These are phyloP conservation scores for Nematodospora anomalae DNA, from an alignment of 1,139 yeast genomes.

Conservation along the genomic window DNA sequence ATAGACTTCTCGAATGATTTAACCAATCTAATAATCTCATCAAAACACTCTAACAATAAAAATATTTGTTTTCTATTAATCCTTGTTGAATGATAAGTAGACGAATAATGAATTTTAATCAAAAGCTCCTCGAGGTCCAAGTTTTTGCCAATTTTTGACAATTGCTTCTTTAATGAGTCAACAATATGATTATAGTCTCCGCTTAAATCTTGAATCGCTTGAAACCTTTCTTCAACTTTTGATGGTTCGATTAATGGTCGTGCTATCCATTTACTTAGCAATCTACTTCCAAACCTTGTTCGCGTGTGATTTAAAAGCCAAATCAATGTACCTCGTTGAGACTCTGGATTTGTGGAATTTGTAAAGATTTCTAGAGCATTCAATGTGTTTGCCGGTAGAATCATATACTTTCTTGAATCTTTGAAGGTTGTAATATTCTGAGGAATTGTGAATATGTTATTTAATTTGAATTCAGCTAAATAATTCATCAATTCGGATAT, in stretches of 20 bases:
- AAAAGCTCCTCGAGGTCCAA: slow-evolving; percentile 67
- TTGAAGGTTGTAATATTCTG: slow-evolving; percentile 52
- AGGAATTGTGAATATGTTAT: slow-evolving; percentile 53
- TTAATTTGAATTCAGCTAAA: slow-evolving; percentile 62
- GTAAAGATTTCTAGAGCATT: slow-evolving; percentile 71
- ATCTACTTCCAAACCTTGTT: slow-evolving; percentile 72
- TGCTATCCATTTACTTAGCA: slow-evolving; percentile 69
- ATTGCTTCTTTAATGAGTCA: slow-evolving; percentile 48
- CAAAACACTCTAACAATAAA: slow-evolving; percentile 51
- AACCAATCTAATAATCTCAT: slow-evolving; percentile 34
- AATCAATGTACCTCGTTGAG: slow-evolving; percentile 65
- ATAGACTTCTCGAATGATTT: slow-evolving; percentile 26
- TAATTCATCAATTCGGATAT: slow-evolving; percentile 51
- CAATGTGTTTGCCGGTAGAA: slow-evolving; percentile 66
- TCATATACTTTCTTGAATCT: slow-evolving; percentile 53
- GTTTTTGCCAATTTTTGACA: slow-evolving; percentile 35
- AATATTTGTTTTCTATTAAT: slow-evolving; percentile 69
- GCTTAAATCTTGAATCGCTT: slow-evolving; percentile 65
- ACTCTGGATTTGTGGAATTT: slow-evolving; percentile 55
- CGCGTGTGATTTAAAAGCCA: slow-evolving; percentile 81
- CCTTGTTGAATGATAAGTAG: slow-evolving; percentile 35
- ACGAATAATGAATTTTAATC: slow-evolving; percentile 64
- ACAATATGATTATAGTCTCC: slow-evolving; percentile 45
- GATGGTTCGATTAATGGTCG: slow-evolving; percentile 61
- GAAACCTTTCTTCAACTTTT: slow-evolving; percentile 57